A percentile compares a stretch with the other conserved stretches of the same genome.
These are phyloP conservation scores for Schizonepeta tenuifolia DNA, from an alignment of 257 asterid species.

Conservation along the genomic window DNA sequence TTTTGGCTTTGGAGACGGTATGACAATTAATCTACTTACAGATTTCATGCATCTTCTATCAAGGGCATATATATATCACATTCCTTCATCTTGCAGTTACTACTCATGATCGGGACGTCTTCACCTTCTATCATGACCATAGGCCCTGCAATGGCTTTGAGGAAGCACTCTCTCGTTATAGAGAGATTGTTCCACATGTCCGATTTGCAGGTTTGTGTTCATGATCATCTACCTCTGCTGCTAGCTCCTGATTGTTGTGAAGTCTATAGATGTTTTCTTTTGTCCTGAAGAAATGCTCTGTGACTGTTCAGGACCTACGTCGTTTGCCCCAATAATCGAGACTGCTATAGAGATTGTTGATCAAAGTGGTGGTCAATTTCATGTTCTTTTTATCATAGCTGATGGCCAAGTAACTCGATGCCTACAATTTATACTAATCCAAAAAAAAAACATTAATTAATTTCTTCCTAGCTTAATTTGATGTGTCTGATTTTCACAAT, in stretches of 20 bases:
- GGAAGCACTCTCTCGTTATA: constrained; percentile 75
- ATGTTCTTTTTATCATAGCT: constrained; percentile 81
- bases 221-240: background rate
- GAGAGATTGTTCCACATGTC: constrained; percentile 67
- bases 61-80: no score
- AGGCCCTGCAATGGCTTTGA: constrained; percentile 78
- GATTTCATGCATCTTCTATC: no score
- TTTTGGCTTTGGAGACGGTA: constrained; percentile 83
- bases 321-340: constrained; percentile 85
- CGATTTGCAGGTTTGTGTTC: constrained; percentile 46
- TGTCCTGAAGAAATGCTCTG: no score
- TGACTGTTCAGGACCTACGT: constrained; percentile 72
- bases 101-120: constrained; percentile 81
- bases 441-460: background rate
- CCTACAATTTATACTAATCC: no score
- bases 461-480: background rate
- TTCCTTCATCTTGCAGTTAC: constrained; percentile 46
- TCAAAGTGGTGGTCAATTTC: constrained; percentile 82
- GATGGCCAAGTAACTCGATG: constrained; percentile 93
- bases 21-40: no score
- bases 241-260: background rate
- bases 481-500: background rate
- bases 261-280: background rate
- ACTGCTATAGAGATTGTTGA: constrained; percentile 86
- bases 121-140: constrained; percentile 68